Conservation (phyloP, 2,329 filamentous ascomycete species). For the Cladosporium velox region DNA sequence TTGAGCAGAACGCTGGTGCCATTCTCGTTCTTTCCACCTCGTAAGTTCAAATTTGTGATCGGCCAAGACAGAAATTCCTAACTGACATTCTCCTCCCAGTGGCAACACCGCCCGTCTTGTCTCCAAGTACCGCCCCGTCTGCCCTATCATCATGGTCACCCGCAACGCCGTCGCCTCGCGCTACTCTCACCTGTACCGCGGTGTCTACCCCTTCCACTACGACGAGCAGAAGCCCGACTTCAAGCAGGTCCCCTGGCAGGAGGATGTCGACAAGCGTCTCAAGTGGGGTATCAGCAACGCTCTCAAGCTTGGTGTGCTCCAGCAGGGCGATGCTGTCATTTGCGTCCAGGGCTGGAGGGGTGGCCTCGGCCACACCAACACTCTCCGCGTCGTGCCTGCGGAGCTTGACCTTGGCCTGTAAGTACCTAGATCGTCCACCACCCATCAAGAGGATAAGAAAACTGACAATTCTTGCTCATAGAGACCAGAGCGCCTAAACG, state of each 20-base stretch:
- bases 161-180: slow-evolving; percentile 80
- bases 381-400: slow-evolving; percentile 57
- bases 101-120: slow-evolving; percentile 92
- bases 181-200: slow-evolving; percentile 93
- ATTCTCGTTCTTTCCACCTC: slow-evolving; percentile 95
- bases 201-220: slow-evolving; percentile 97
- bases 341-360: slow-evolving; percentile 91
- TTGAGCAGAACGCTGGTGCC: slow-evolving; percentile 94
- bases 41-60: slow-evolving; percentile 71
- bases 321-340: slow-evolving; percentile 71
- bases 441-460: not conserved
- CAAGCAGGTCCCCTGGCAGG: slow-evolving; percentile 89
- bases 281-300: slow-evolving; percentile 94
- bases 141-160: slow-evolving; percentile 99
- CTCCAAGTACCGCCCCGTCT: slow-evolving; percentile 98
- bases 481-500: slow-evolving; percentile 19
- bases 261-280: slow-evolving; percentile 95
- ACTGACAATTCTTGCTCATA: not conserved
- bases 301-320: slow-evolving; percentile 76
- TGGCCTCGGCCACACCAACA: slow-evolving; percentile 90
- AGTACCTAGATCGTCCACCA: not conserved
- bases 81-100: slow-evolving; percentile 48
- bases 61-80: slow-evolving; percentile 76
- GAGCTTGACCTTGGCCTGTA: slow-evolving; percentile 51
- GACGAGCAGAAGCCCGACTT: slow-evolving; percentile 94